A percentile compares a stretch with the other conserved stretches of the same genome.
phyloP scores from a whole-genome alignment of 106 monocot species.

The Phalaenopsis aphrodite region DNA sequence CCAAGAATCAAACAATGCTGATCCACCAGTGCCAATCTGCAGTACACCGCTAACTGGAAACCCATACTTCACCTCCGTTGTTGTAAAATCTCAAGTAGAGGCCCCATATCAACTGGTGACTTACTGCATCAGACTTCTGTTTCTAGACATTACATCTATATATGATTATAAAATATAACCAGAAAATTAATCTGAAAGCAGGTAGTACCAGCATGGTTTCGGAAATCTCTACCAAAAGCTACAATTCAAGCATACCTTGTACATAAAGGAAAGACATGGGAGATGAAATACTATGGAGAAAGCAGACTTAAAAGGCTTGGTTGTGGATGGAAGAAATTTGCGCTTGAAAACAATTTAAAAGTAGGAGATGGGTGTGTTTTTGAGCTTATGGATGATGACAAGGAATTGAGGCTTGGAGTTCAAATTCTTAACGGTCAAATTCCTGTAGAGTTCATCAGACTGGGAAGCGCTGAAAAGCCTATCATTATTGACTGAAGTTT shows the following conservation, averaged over 20 bases:
- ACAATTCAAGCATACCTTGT: conserved; percentile 11
- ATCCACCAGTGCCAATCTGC: neutral
- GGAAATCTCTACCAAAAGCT: conserved; percentile 17
- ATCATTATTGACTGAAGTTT: conserved; percentile 9
- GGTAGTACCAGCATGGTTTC: conserved; percentile 32
- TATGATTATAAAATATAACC: neutral
- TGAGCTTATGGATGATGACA: conserved; percentile 33
- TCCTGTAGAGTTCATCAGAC: conserved; percentile 1
- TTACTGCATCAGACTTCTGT: neutral
- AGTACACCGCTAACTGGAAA: conserved; percentile 37
- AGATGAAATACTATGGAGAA: conserved; percentile 32
- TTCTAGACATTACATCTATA: neutral
- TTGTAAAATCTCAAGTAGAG: conserved; percentile 27
- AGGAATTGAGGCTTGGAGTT: conserved; percentile 30
- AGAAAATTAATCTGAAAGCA: neutral
- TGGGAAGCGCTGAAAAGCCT: conserved; percentile 10
- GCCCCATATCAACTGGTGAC: conserved; percentile 38
- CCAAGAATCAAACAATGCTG: conserved; percentile 1
- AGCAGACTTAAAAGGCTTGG: conserved; percentile 12
- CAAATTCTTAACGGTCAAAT: conserved; percentile 34
- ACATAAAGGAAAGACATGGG: conserved; percentile 21
- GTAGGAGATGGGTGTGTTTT: conserved; percentile 54
- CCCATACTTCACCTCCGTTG: conserved; percentile 40
- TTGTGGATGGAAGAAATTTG: conserved; percentile 36
- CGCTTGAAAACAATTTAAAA: conserved; percentile 31